Conservation (phyloP, 768 basidiomycete genomes). For the Leccinum broughii region DNA sequence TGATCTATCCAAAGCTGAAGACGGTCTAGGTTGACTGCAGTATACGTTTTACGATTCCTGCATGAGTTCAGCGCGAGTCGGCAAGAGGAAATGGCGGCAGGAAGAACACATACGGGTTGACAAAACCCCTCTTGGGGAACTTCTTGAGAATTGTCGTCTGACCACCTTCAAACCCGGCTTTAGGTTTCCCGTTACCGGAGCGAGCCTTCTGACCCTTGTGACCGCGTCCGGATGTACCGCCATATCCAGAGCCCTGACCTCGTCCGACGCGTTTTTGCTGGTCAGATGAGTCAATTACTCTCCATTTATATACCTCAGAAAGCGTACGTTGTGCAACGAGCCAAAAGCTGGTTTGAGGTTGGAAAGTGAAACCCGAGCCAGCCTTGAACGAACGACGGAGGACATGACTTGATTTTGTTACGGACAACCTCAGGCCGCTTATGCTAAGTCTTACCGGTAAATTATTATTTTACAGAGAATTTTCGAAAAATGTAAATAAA, state of each 20-base stretch:
- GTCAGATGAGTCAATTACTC: conserved; percentile 13
- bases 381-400: conserved; percentile 34
- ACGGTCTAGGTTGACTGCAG: conserved; percentile 82
- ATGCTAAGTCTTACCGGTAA: neutral
- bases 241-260: conserved; percentile 88
- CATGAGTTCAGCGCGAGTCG: conserved; percentile 1
- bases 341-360: conserved; percentile 70
- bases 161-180: conserved; percentile 91
- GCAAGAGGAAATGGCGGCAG: neutral
- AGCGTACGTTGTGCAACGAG: conserved; percentile 64
- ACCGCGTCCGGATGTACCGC: conserved; percentile 91
- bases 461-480: neutral
- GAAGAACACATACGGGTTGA: conserved; percentile 71
- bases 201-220: conserved; percentile 96
- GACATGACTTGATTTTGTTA: conserved; percentile 31
- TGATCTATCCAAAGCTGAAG: conserved; percentile 91
- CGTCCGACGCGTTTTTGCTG: conserved; percentile 95
- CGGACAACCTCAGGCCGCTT: neutral
- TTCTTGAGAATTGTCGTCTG: conserved; percentile 90
- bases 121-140: conserved; percentile 93
- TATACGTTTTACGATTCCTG: conserved; percentile 76
- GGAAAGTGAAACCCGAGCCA: conserved; percentile 56
- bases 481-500: no score
- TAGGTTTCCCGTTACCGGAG: conserved; percentile 81
- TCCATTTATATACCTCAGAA: neutral